These are phyloP conservation scores for Hordeum pubiflorum DNA, from an alignment of 202 grass and related monocot species.

Conservation along the genomic window DNA sequence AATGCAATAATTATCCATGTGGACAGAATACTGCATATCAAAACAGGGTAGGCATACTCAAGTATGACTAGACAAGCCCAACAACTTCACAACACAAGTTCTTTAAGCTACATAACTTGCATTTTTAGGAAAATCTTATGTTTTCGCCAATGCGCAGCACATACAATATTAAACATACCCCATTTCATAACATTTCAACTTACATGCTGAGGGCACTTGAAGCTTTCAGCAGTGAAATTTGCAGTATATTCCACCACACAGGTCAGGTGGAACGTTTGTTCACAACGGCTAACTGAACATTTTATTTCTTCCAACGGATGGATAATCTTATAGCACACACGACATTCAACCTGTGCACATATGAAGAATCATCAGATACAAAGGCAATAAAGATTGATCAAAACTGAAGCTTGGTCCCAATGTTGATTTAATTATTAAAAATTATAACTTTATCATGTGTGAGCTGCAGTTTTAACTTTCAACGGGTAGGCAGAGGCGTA, in stretches of 20 bases:
- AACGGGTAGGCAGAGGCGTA: background rate
- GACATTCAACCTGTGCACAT: constrained; percentile 69
- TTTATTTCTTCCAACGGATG: constrained; percentile 62
- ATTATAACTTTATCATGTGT: background rate
- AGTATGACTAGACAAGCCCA: background rate
- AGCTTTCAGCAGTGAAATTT: constrained; percentile 37
- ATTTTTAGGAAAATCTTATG: background rate
- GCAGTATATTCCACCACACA: constrained; percentile 48
- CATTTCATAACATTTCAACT: constrained; percentile 21
- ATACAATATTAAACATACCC: background rate
- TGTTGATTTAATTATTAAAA: constrained; percentile 9
- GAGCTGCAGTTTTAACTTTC: background rate
- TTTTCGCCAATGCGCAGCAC: background rate
- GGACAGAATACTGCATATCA: background rate
- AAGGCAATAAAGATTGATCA: constrained; percentile 4
- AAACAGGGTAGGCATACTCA: background rate
- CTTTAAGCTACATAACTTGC: background rate
- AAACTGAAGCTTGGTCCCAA: background rate
- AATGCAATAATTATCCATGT: constrained; percentile 4
- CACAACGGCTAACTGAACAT: constrained; percentile 56
- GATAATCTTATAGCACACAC: constrained; percentile 59
- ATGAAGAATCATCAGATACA: constrained; percentile 19
- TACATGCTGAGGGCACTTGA: constrained; percentile 97
- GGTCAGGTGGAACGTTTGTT: constrained; percentile 47
- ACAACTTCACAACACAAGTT: background rate